Conservation (phyloP, 1,284 basidiomycete genomes). For the Vanrija sp. region DNA sequence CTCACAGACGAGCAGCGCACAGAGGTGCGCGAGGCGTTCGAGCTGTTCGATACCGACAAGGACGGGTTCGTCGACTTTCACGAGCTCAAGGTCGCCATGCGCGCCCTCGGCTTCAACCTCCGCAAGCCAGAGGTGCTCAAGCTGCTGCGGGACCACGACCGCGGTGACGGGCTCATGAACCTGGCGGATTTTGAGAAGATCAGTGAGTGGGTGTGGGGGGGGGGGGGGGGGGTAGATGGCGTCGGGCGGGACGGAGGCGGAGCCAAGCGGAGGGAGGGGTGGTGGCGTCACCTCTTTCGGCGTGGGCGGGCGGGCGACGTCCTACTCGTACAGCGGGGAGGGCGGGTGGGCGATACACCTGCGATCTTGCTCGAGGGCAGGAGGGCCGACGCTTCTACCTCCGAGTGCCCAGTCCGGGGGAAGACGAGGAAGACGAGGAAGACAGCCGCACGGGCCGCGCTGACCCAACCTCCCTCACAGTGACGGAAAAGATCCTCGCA, state of each 20-base stretch:
- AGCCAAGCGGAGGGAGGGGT: background rate
- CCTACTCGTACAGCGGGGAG: too few relatives aligned
- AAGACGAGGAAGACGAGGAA: background rate
- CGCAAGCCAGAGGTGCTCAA: slow-evolving; percentile 98
- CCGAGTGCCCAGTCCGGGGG: background rate
- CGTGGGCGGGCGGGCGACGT: too few relatives aligned
- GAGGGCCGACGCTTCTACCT: too few relatives aligned
- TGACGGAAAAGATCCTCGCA: slow-evolving; percentile 88
- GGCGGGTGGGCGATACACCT: background rate
- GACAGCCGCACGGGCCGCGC: background rate
- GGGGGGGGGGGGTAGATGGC: too few relatives aligned
- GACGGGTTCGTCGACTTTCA: slow-evolving; percentile 96
- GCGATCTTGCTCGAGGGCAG: background rate
- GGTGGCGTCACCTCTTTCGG: background rate
- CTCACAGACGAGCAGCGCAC: slow-evolving; percentile 92
- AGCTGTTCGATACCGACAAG: slow-evolving; percentile 98
- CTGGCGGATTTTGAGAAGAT: slow-evolving; percentile 93
- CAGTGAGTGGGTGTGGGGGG: slow-evolving; percentile 61
- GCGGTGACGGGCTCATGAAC: slow-evolving; percentile 87
- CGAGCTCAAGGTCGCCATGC: slow-evolving; percentile 97
- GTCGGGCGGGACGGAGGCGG: background rate
- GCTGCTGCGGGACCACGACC: slow-evolving; percentile 86
- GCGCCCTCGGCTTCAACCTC: slow-evolving; percentile 93
- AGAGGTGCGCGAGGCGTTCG: slow-evolving; percentile 98
- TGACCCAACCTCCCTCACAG: slow-evolving; percentile 52